Evolutionary conservation across 441 rosid species (phyloP).

Genomic region (Omphalea diandra): DNA sequence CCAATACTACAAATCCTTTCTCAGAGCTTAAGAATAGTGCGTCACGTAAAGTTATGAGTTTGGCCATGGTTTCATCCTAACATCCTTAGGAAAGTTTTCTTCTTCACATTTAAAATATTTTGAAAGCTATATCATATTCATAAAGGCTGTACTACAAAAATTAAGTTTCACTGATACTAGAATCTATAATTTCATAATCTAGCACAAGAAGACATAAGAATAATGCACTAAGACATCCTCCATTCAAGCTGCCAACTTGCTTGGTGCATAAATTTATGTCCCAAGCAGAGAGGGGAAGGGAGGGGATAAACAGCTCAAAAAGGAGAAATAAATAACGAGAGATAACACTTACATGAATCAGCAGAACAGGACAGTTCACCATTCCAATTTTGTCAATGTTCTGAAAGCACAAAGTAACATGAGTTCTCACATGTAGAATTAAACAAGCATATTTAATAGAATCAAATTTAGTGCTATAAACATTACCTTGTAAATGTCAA

Average conservation of each 20-base stretch:
- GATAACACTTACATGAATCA: constrained; percentile 72
- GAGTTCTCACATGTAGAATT: constrained; percentile 5
- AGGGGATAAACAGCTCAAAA: constrained; percentile 10
- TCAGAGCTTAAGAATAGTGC: neutral
- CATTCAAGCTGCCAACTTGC: neutral
- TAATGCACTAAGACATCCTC: neutral
- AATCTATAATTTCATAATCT: neutral
- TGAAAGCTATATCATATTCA: neutral
- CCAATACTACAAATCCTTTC: too few relatives aligned
- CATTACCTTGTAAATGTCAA: constrained; percentile 87
- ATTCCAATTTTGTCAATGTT: constrained; percentile 82
- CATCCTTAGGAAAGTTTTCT: neutral
- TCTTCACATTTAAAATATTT: neutral
- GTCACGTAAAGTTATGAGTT: neutral
- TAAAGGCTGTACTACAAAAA: neutral
- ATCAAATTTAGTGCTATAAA: neutral
- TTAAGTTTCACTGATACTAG: neutral
- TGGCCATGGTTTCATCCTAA: neutral
- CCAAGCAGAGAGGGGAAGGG: neutral
- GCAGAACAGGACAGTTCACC: constrained; percentile 72
- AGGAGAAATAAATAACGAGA: constrained; percentile 3
- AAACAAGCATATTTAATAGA: constrained; percentile 18
- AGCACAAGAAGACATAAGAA: neutral
- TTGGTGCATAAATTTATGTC: neutral
- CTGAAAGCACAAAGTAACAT: constrained; percentile 38